Base-by-base conservation (phyloP, 2,329 filamentous ascomycete genomes). In the Endocalyx cinctus region DNA sequence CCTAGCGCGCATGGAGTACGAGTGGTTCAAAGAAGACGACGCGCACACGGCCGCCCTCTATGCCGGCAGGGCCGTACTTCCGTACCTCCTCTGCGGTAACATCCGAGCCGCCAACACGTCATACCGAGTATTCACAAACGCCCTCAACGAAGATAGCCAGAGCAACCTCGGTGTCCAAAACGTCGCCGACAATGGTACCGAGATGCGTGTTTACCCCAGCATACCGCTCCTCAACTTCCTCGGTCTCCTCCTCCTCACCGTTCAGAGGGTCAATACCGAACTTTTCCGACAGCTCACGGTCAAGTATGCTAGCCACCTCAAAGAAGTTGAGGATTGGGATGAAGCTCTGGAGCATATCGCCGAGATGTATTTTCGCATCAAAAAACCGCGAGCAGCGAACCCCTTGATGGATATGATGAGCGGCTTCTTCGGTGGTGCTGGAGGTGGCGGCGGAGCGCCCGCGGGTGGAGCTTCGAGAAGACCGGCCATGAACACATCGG, bases 321-420 rank as follows among this genome's bases (percentile, higher is more conserved):
- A 80, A 50, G 90, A 97, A 48, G 70, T 79, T 1, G 77, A 77
- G 5, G 70, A 73, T 10, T 97, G 90, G 90, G 77, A 80, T 20
- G 88, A 87, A 55, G 74, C 87, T 16, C 66, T 98, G 40, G 83
- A 88, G 48, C 81, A 87, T 59, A 82, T 98, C 50, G 90, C 84
- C 30, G 90, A 98, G 67, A 89, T 95, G 78, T 98, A 97, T 69
- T 98, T 98, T 64, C 81, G 81, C 22, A 94, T 98, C 58, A 77
- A 81, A 66, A 82, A 88, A 55, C 90, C 89, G 29, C 76, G 84
- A 52, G 87, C 95, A 67, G 84, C 82, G 44, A 97, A 97, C 60
- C 89, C 89, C 4, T 69, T 98, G 60, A 79, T 97, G 63, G 92
- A 98, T 58, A 97, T 98, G 89, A 94, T 98, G 85, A 89, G 88